These are phyloP conservation scores for Senna tora DNA, from an alignment of 306 rosid genomes.

Conservation along the genomic window DNA sequence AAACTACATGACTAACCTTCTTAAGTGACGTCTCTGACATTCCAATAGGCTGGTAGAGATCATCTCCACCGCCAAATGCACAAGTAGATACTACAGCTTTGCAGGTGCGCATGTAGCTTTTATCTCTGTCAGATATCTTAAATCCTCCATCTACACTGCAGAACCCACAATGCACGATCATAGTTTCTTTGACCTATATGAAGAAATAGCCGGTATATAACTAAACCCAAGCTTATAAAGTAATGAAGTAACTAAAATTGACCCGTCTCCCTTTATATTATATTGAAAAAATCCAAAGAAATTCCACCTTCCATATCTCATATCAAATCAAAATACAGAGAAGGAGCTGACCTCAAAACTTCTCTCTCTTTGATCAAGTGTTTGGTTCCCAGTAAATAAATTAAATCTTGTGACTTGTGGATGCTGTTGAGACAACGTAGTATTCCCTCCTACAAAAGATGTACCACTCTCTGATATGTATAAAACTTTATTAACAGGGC, in stretches of 20 bases:
- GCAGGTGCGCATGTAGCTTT: constrained; percentile 67
- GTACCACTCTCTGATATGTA: constrained; percentile 56
- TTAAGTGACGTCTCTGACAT: constrained; percentile 72
- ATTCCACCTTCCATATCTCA: not conserved
- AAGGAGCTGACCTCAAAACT: constrained; percentile 74
- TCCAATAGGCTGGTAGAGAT: constrained; percentile 98
- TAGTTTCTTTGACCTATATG: constrained; percentile 66
- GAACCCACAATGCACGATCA: constrained; percentile 84
- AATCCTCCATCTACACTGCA: constrained; percentile 78
- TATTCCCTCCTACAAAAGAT: constrained; percentile 47
- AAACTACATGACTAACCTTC: constrained; percentile 59
- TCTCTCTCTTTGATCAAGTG: constrained; percentile 65
- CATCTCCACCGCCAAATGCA: constrained; percentile 99
- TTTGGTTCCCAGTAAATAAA: constrained; percentile 89
- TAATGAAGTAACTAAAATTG: not conserved
- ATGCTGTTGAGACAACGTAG: constrained; percentile 46
- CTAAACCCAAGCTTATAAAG: constrained; percentile 31
- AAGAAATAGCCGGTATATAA: constrained; percentile 39
- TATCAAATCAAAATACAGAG: constrained; percentile 31
- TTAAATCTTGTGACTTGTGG: constrained; percentile 61
- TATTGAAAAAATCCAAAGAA: not conserved
- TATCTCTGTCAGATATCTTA: constrained; percentile 73
- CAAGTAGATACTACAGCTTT: constrained; percentile 86
- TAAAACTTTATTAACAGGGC: constrained; percentile 52
- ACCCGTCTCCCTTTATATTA: not conserved